Percentiles rank a stretch among this genome's conserved stretches.
Evolutionary conservation across 2,329 filamentous ascomycete species (phyloP).

Genomic region (Pseudogymnoascus sp.): DNA sequence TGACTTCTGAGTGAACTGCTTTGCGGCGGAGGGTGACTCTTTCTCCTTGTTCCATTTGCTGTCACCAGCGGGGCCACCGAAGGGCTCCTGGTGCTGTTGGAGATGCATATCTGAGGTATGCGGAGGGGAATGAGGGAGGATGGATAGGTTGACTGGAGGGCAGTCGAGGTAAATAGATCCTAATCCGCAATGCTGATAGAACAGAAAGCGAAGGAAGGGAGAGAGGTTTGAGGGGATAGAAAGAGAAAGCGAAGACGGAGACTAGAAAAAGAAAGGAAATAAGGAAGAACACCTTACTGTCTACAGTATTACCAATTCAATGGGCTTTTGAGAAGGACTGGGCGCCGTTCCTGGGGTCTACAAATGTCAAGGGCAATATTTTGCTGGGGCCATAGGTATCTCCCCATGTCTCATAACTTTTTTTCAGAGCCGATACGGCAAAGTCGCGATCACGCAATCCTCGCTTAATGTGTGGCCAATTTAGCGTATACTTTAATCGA

Average conservation of each 20-base stretch:
- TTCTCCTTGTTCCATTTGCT: constrained; percentile 25
- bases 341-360: constrained; percentile 2
- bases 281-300: constrained; percentile 6
- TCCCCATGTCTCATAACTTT: constrained; percentile 12
- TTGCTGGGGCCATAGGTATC: constrained; percentile 10
- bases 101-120: constrained; percentile 4
- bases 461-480: neutral
- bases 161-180: neutral
- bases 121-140: neutral
- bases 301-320: neutral
- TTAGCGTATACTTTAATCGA: constrained; percentile 1
- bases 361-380: constrained; percentile 4
- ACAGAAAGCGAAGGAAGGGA: neutral
- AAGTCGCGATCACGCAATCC: constrained; percentile 10
- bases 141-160: neutral
- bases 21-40: constrained; percentile 19
- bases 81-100: constrained; percentile 18
- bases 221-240: constrained; percentile 5
- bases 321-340: neutral
- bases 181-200: constrained; percentile 3
- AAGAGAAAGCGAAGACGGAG: constrained; percentile 12
- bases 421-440: constrained; percentile 13
- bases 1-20: constrained; percentile 30
- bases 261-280: constrained; percentile 17
- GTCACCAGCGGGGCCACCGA: constrained; percentile 20